These are phyloP conservation scores for Odontarrhena argentea DNA, from an alignment of 345 rosid genomes.

Conservation along the genomic window DNA sequence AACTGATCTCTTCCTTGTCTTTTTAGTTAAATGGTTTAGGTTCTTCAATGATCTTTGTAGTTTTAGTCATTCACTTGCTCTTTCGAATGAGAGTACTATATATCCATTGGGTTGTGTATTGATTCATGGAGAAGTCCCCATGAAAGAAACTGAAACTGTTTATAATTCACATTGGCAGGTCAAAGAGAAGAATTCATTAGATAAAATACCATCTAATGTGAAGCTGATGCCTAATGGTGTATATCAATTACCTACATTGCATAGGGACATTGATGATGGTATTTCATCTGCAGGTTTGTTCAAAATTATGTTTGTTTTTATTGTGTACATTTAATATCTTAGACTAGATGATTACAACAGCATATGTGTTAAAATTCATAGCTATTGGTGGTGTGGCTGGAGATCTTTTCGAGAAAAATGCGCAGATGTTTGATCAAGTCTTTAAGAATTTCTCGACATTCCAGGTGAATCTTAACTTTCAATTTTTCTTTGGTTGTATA, in stretches of 20 bases:
- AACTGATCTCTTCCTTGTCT: background rate
- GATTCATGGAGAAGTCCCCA: no score
- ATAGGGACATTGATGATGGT: conserved; percentile 73
- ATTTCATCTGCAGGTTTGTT: conserved; percentile 64
- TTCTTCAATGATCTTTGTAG: no score
- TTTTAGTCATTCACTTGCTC: conserved; percentile 6
- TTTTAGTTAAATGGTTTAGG: no score
- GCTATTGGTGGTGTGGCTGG: conserved; percentile 76
- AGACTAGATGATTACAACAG: conserved; percentile 3
- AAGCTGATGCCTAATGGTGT: conserved; percentile 66
- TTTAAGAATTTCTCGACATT: conserved; percentile 65
- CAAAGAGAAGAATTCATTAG: conserved; percentile 61
- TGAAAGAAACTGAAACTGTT: no score
- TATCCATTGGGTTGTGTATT: background rate
- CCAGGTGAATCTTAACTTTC: conserved; percentile 54
- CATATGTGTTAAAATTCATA: conserved; percentile 30
- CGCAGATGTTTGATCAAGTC: conserved; percentile 72
- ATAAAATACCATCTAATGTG: conserved; percentile 68
- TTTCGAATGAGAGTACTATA: background rate
- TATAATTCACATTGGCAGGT: conserved; percentile 47
- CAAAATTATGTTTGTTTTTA: background rate
- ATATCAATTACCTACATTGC: conserved; percentile 58
- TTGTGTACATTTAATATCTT: background rate
- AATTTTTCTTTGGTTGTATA: conserved; percentile 5
- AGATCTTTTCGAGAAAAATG: conserved; percentile 75